Base-by-base conservation (phyloP, 2,329 filamentous ascomycete species). In the Pyrenophora seminiperda region DNA sequence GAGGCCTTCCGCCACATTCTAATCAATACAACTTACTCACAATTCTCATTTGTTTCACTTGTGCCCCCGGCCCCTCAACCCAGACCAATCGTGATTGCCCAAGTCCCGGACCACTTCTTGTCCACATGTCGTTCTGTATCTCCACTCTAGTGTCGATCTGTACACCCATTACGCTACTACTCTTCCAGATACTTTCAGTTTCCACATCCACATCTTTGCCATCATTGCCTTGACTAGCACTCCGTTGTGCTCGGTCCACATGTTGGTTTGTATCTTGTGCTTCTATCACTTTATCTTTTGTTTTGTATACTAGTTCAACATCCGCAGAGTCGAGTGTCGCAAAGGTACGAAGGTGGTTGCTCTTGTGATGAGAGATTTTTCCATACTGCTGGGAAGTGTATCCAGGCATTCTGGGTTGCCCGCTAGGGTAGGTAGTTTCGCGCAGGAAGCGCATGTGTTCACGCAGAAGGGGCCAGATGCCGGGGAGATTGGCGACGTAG, bases 401-500 rank as follows among this genome's bases (percentile, higher is more conserved):
- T 2, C 45, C 52, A 7, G 63, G 62, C 17, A 53, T 37, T 7
- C 47, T 49, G n/a, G 62, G 48, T 10, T 46, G 39, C 7, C 49
- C 40, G 2, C 50, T 55, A 10, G 51, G 33, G 34, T 60, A 58
- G 11, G 58, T 61, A 14, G 59, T 59, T 13, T 62, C 61, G 34
- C 65, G 65, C 6, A 73, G 59, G 56, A 66, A 68, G 20, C 65
- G 62, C 57, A 78, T 73, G 46, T 73, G 62, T 41, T 77, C 73
- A 20, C 77, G 75, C 36, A 82, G 62, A 11, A 83, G 72, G 1
- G 79, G 75, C 79, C 80, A 83, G 45, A 81, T 76, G 39, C 78
- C 72, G 0, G 81, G 81, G 3, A 83, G 67, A 58, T 83, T 83
- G 54, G 79, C 75, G 7, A 83, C 79, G 51, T 78, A 77, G 4